Conservation (phyloP, 176 grass and related monocot genomes). For the Otatea glauca region DNA sequence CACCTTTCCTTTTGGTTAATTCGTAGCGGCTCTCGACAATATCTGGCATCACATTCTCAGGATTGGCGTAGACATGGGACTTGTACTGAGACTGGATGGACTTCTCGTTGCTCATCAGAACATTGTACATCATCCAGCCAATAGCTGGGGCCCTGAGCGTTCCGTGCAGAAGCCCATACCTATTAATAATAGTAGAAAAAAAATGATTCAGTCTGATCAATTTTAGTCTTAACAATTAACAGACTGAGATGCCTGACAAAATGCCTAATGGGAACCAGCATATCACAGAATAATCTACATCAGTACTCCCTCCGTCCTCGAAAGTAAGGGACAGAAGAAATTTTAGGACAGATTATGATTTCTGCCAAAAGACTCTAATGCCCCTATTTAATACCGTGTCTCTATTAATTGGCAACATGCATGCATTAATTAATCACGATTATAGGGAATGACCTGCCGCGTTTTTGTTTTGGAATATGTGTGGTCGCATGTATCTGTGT, state of each 20-base stretch:
- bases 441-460: no score
- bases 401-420: no score
- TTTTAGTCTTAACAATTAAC: conserved; percentile 36
- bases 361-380: no score
- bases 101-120: conserved; percentile 94
- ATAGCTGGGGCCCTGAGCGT: conserved; percentile 79
- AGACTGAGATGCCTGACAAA: conserved; percentile 10
- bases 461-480: no score
- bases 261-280: neutral
- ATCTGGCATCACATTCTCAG: conserved; percentile 74
- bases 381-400: no score
- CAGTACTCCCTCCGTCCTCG: no score
- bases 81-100: conserved; percentile 94
- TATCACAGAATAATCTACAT: conserved; percentile 6
- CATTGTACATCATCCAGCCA: conserved; percentile 95
- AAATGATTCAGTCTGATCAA: neutral
- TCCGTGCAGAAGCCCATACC: conserved; percentile 84
- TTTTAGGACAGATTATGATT: no score
- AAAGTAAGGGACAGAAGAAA: no score
- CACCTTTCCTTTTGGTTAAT: conserved; percentile 84
- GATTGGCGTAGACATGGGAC: conserved; percentile 92
- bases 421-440: no score
- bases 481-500: no score
- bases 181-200: conserved; percentile 43
- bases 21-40: conserved; percentile 79